A percentile compares a stretch with the other conserved stretches of the same genome.
These are phyloP conservation scores for Iberis pinnata DNA, from an alignment of 345 rosid species.

Conservation along the genomic window DNA sequence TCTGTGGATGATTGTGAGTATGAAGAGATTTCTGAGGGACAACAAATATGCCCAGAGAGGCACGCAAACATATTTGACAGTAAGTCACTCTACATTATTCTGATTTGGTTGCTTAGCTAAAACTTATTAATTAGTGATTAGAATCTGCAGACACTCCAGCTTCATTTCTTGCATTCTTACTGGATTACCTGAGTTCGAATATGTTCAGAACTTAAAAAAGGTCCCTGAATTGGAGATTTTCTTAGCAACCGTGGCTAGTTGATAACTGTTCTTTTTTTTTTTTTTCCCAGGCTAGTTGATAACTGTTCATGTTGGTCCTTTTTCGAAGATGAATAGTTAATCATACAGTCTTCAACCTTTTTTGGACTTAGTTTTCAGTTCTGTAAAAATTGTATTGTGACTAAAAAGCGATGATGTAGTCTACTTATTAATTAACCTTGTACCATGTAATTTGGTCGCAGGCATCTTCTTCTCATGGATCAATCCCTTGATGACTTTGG, in stretches of 20 bases:
- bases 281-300: no score
- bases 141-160: no score
- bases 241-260: not conserved
- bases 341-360: not conserved
- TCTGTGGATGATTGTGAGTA: conserved; percentile 61
- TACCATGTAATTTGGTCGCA: conserved; percentile 24
- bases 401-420: not conserved
- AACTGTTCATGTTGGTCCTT: not conserved
- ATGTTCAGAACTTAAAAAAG: not conserved
- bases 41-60: conserved; percentile 79
- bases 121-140: conserved; percentile 9
- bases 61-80: conserved; percentile 66
- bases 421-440: not conserved
- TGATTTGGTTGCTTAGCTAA: not conserved
- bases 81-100: conserved; percentile 34
- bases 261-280: not conserved
- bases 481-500: conserved; percentile 80
- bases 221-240: not conserved
- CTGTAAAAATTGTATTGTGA: conserved; percentile 4
- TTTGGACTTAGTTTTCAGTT: not conserved
- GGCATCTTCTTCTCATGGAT: conserved; percentile 75
- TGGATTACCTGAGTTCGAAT: conserved; percentile 4
- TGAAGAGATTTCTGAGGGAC: conserved; percentile 85
- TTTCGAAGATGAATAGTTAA: not conserved
- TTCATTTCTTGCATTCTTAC: conserved; percentile 12